phyloP scores from a whole-genome alignment of 345 rosid species.

The Odontarrhena argentea region DNA sequence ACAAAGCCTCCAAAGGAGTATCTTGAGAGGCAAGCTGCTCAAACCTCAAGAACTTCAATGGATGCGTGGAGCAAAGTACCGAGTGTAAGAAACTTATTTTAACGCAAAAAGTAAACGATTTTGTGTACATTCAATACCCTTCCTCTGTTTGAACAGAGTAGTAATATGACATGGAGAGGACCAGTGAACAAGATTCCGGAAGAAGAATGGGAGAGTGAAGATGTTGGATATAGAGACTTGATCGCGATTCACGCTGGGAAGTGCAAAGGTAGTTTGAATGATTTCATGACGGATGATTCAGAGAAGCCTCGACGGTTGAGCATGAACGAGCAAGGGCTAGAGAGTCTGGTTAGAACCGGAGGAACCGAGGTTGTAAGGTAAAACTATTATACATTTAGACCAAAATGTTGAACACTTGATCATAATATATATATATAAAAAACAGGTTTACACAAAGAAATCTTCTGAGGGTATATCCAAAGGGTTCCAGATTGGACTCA shows the following conservation, averaged over 20 bases:
- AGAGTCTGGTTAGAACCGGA: conserved; percentile 46
- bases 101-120: background rate
- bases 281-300: conserved; percentile 46
- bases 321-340: conserved; percentile 65
- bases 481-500: conserved; percentile 66
- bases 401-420: background rate
- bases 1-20: conserved; percentile 89
- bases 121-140: background rate
- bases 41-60: conserved; percentile 24
- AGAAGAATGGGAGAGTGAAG: conserved; percentile 39
- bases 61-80: conserved; percentile 27
- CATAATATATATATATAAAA: background rate
- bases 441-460: conserved; percentile 73
- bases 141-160: conserved; percentile 38
- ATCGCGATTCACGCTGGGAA: conserved; percentile 70
- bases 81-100: conserved; percentile 22
- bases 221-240: conserved; percentile 52
- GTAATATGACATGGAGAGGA: conserved; percentile 28
- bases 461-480: conserved; percentile 75
- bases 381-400: background rate
- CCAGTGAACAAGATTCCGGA: conserved; percentile 31
- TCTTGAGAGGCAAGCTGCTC: conserved; percentile 35
- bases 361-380: conserved; percentile 50
- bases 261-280: conserved; percentile 44
- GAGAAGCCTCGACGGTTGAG: conserved; percentile 60